phyloP scores from a whole-genome alignment of 768 basidiomycete genomes.

The Podaxis pistillaris region DNA sequence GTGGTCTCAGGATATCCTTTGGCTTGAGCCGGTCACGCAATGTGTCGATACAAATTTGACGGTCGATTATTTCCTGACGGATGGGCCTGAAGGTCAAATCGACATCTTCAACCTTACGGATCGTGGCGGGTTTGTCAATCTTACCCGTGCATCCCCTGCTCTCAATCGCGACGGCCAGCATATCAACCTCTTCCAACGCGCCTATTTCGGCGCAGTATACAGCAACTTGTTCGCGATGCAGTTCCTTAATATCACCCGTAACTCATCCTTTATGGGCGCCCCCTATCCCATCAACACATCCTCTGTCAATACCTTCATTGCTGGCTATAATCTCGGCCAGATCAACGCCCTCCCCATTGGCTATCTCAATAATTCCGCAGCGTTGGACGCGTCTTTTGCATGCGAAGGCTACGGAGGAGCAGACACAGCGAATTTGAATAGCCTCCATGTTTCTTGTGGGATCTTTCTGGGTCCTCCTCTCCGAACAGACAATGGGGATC shows the following conservation, averaged over 20 bases:
- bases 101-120: slow-evolving; percentile 18
- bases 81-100: not conserved
- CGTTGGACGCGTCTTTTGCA: not conserved
- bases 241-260: not conserved
- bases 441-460: slow-evolving; percentile 19
- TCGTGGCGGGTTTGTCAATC: slow-evolving; percentile 20
- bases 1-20: slow-evolving; percentile 23
- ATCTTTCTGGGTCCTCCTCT: slow-evolving; percentile 18
- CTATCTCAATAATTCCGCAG: not conserved
- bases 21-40: slow-evolving; percentile 22
- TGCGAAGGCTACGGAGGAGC: slow-evolving; percentile 19
- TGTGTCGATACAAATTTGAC: slow-evolving; percentile 25
- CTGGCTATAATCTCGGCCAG: not conserved
- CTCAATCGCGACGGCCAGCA: slow-evolving; percentile 22
- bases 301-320: not conserved
- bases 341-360: not conserved
- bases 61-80: slow-evolving; percentile 17
- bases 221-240: not conserved
- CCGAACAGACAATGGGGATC: slow-evolving; percentile 21
- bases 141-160: slow-evolving; percentile 15
- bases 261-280: not conserved
- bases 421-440: slow-evolving; percentile 21
- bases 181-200: slow-evolving; percentile 10
- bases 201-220: not conserved
- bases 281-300: not conserved